A percentile compares a stretch with the other conserved stretches of the same genome.
phyloP scores from a whole-genome alignment of 202 grass and related monocot species.

The Eragrostis tef region DNA sequence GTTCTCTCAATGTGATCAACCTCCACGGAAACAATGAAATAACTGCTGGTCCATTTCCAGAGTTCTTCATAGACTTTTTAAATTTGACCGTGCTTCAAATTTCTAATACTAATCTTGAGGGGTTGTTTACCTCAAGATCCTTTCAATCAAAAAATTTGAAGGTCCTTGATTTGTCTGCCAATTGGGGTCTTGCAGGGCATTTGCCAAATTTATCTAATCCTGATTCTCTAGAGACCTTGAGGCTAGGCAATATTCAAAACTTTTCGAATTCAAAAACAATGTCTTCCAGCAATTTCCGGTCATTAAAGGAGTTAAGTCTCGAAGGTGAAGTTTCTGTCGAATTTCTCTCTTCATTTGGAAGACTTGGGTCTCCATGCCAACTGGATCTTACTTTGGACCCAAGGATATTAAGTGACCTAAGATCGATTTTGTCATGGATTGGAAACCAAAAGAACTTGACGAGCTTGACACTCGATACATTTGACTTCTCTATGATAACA shows the following conservation, averaged over 20 bases:
- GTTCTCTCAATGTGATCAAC: slow-evolving; percentile 23
- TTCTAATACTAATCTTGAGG: background rate
- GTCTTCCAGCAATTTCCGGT: background rate
- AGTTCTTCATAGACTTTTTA: slow-evolving; percentile 42
- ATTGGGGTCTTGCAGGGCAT: slow-evolving; percentile 2
- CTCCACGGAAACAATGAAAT: slow-evolving; percentile 7
- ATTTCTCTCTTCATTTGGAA: slow-evolving; percentile 5
- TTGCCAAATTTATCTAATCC: background rate
- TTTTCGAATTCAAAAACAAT: background rate
- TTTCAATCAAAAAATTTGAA: slow-evolving; percentile 32
- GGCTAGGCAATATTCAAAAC: background rate
- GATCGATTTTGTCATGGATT: slow-evolving; percentile 1
- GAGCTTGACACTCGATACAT: background rate
- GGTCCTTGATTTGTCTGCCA: slow-evolving; percentile 45
- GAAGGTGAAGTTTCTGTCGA: background rate
- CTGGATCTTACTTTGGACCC: background rate
- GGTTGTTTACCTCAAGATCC: slow-evolving; percentile 6
- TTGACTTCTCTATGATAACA: slow-evolving; percentile 7
- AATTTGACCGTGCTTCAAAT: slow-evolving; percentile 42
- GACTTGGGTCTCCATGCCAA: background rate
- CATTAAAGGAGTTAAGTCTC: background rate
- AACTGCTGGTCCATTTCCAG: background rate
- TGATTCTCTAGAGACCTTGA: slow-evolving; percentile 37
- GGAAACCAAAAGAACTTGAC: background rate
- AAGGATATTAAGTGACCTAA: background rate